Conservation (phyloP, 139 green algal genomes). For the Pseudopediastrum boryanum region DNA sequence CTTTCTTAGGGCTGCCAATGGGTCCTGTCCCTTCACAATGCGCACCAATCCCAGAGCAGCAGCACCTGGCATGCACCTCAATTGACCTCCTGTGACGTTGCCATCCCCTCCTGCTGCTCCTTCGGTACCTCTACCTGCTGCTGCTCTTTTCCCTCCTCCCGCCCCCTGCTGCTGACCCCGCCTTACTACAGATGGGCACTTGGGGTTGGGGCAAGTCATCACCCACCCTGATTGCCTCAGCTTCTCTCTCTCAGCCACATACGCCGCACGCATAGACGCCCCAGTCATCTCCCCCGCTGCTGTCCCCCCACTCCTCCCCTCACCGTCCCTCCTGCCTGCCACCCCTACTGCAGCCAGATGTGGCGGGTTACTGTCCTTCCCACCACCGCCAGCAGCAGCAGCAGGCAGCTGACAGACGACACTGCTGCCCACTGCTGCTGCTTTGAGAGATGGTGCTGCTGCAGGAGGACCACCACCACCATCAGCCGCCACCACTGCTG, state of each 20-base stretch:
- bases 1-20: slow-evolving; percentile 7
- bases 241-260: no score
- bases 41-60: slow-evolving; percentile 7
- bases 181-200: no score
- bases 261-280: no score
- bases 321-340: not conserved
- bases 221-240: no score
- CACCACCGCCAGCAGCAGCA: not conserved
- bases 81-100: not conserved
- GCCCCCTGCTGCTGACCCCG: no score
- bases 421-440: not conserved
- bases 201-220: no score
- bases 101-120: not conserved
- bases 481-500: no score
- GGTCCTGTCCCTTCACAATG: not conserved
- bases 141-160: no score
- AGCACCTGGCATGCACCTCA: not conserved
- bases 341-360: not conserved
- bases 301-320: not conserved
- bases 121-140: not conserved
- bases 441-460: slow-evolving; percentile 5
- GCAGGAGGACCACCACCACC: not conserved
- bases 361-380: not conserved
- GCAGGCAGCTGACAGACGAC: not conserved
- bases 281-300: no score